A percentile compares a stretch with the other conserved stretches of the same genome.
Conservation (phyloP, 1,284 basidiomycete genomes). For the Schizophyllum amplum region DNA sequence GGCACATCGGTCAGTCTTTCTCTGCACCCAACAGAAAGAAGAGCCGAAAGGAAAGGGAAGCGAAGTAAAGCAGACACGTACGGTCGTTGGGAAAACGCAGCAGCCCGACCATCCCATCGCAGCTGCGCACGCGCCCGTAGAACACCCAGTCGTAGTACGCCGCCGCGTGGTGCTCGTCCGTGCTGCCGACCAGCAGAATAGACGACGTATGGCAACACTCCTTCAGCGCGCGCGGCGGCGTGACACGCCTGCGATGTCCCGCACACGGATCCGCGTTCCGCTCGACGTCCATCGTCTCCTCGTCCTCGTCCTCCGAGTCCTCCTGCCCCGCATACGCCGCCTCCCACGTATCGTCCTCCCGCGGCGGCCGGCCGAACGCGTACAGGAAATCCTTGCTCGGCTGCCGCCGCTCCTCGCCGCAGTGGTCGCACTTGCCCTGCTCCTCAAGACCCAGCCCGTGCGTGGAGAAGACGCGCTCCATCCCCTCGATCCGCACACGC, state of each 20-base stretch:
- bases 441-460: background rate
- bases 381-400: background rate
- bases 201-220: background rate
- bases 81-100: slow-evolving; percentile 34
- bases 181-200: slow-evolving; percentile 14
- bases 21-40: slow-evolving; percentile 3
- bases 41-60: too few relatives aligned
- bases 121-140: slow-evolving; percentile 56
- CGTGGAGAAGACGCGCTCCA: background rate
- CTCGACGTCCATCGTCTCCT: background rate
- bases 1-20: too few relatives aligned
- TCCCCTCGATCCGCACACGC: background rate
- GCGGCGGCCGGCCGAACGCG: background rate
- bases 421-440: background rate
- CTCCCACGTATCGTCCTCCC: background rate
- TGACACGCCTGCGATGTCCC: background rate
- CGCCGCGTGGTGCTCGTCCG: slow-evolving; percentile 43
- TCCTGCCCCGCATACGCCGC: background rate
- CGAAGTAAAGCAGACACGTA: slow-evolving; percentile 16
- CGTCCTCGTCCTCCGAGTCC: background rate
- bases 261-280: background rate
- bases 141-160: slow-evolving; percentile 55
- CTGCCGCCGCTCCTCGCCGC: background rate
- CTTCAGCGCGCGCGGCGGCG: background rate
- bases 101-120: slow-evolving; percentile 63